Conservation (phyloP, 495 filamentous ascomycete genomes). For the Choiromyces venosus region DNA sequence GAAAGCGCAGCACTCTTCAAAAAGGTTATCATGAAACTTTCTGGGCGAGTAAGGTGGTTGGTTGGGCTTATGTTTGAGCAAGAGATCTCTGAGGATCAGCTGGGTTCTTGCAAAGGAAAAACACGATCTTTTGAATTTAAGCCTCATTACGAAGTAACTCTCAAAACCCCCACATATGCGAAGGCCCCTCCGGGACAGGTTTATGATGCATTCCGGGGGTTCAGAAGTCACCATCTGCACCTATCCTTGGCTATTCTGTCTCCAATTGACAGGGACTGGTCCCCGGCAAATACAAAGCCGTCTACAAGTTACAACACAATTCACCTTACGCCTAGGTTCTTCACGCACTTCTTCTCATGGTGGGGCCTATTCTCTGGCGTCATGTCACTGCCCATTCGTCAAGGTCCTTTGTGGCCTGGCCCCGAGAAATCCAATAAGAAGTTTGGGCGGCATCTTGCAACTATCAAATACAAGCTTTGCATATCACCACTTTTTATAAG, state of each 20-base stretch:
- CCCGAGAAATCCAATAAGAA: constrained; percentile 96
- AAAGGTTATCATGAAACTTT: constrained; percentile 97
- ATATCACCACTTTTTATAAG: constrained; percentile 89
- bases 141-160: constrained; percentile 84
- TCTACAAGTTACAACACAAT: constrained; percentile 91
- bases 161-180: constrained; percentile 71
- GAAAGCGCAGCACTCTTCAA: constrained; percentile 79
- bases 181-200: constrained; percentile 52
- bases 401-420: constrained; percentile 84
- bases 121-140: constrained; percentile 77
- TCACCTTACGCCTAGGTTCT: constrained; percentile 88
- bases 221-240: constrained; percentile 92
- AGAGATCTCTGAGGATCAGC: constrained; percentile 50
- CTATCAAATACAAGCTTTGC: constrained; percentile 93
- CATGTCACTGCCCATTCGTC: constrained; percentile 90
- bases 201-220: constrained; percentile 90
- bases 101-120: constrained; percentile 42
- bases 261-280: constrained; percentile 75
- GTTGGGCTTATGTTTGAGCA: constrained; percentile 89
- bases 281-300: constrained; percentile 60
- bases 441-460: constrained; percentile 91
- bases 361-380: constrained; percentile 93
- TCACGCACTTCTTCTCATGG: constrained; percentile 97
- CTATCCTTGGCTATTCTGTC: constrained; percentile 84
- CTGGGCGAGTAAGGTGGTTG: constrained; percentile 85